These are phyloP conservation scores for Tolypocladium cylindrosporum DNA, from an alignment of 2,329 filamentous ascomycete genomes.

Conservation along the genomic window DNA sequence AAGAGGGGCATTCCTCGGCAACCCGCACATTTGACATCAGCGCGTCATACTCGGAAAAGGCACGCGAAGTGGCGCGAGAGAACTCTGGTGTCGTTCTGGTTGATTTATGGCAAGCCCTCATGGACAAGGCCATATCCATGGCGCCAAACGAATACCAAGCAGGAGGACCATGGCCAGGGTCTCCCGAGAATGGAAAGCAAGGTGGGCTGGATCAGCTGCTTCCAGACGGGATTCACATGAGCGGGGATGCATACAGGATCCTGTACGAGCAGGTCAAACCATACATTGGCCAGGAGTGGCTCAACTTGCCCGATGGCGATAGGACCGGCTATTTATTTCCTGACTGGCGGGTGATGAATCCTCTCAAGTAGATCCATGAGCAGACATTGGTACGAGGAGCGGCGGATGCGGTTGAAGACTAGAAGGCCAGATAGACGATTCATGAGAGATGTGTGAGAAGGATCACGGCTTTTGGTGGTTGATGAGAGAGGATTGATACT, in stretches of 20 bases:
- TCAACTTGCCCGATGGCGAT: slow-evolving; percentile 22
- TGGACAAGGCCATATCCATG: slow-evolving; percentile 55
- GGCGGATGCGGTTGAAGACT: not conserved
- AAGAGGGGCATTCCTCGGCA: slow-evolving; percentile 31
- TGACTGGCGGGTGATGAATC: slow-evolving; percentile 30
- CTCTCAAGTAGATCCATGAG: not conserved
- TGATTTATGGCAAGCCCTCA: slow-evolving; percentile 72
- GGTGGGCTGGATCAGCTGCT: slow-evolving; percentile 42
- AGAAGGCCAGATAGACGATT: not conserved
- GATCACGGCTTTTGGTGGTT: not conserved
- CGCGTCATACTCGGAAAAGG: slow-evolving; percentile 46
- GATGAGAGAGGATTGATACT: not conserved
- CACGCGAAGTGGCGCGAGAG: slow-evolving; percentile 58
- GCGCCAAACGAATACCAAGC: slow-evolving; percentile 46
- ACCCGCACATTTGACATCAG: slow-evolving; percentile 37
- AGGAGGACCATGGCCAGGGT: slow-evolving; percentile 37
- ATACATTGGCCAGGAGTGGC: slow-evolving; percentile 37
- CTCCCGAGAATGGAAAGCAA: slow-evolving; percentile 36
- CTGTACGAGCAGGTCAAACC: slow-evolving; percentile 37
- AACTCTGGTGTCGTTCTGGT: slow-evolving; percentile 59
- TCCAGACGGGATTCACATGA: slow-evolving; percentile 50
- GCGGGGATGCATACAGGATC: slow-evolving; percentile 40
- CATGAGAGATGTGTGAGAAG: not conserved
- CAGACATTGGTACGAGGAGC: not conserved
- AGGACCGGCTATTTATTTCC: slow-evolving; percentile 34